These are phyloP conservation scores for Tetrapisispora fleetii DNA, from an alignment of 805 yeast species.

Conservation along the genomic window DNA sequence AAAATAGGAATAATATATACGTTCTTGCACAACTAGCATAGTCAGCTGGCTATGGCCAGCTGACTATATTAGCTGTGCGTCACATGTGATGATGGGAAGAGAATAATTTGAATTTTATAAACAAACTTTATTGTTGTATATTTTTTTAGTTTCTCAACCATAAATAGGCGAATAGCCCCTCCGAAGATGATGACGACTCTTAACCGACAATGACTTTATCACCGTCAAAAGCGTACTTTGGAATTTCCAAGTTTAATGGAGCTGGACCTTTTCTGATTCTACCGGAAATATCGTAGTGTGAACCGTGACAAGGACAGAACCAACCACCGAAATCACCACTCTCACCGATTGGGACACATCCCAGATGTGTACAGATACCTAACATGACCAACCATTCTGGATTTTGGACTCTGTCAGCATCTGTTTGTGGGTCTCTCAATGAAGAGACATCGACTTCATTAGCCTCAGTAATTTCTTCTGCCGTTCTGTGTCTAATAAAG, in stretches of 20 bases:
- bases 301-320: slow-evolving; percentile 99
- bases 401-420: slow-evolving; percentile 85
- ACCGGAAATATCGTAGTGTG: slow-evolving; percentile 99
- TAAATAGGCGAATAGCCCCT: too few species aligned
- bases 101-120: too few species aligned
- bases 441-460: slow-evolving; percentile 62
- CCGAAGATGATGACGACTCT: slow-evolving; percentile 5
- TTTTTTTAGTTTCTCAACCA: too few species aligned
- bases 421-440: slow-evolving; percentile 92
- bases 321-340: slow-evolving; percentile 99
- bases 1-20: not conserved
- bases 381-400: slow-evolving; percentile 99
- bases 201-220: slow-evolving; percentile 86
- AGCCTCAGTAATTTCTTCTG: slow-evolving; percentile 89
- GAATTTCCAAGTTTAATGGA: slow-evolving; percentile 96
- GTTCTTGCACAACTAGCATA: not conserved
- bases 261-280: slow-evolving; percentile 99
- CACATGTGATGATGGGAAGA: too few species aligned
- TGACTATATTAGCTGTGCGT: not conserved
- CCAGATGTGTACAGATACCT: slow-evolving; percentile 99
- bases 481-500: slow-evolving; percentile 97
- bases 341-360: slow-evolving; percentile 99
- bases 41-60: too few species aligned
- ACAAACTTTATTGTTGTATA: too few species aligned
- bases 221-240: slow-evolving; percentile 78